phyloP scores from a whole-genome alignment of 2,329 filamentous ascomycete species.

The Alternaria hordeiaustralica region DNA sequence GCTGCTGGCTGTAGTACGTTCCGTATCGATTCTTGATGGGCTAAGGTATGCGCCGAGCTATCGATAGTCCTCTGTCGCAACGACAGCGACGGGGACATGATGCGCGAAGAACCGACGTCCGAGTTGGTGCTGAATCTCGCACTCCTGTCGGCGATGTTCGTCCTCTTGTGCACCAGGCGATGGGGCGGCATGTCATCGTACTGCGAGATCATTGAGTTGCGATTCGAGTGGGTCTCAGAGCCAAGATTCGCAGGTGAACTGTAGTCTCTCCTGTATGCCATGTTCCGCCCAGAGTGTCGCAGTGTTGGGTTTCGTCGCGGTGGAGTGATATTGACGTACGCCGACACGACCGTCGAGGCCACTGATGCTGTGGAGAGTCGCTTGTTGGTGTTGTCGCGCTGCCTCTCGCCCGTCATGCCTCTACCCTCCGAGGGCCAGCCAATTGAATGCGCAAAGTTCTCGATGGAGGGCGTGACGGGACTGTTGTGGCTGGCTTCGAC shows the following conservation, averaged over 20 bases:
- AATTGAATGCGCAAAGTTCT: conserved; percentile 58
- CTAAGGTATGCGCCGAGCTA: conserved; percentile 37
- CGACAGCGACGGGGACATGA: conserved; percentile 36
- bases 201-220: conserved; percentile 51
- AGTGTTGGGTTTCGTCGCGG: conserved; percentile 54
- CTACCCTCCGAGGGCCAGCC: conserved; percentile 55
- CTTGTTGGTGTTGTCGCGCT: conserved; percentile 44
- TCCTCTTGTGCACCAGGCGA: conserved; percentile 59
- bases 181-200: conserved; percentile 52
- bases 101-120: conserved; percentile 32
- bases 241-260: conserved; percentile 47
- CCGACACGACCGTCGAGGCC: conserved; percentile 62
- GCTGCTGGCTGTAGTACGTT: conserved; percentile 43
- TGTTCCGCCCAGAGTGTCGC: conserved; percentile 62
- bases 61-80: conserved; percentile 37
- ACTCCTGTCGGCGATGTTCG: conserved; percentile 55
- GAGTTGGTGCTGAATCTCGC: conserved; percentile 42
- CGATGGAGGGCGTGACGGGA: conserved; percentile 50
- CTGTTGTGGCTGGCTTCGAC: conserved; percentile 42
- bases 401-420: conserved; percentile 28
- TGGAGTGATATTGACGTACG: conserved; percentile 60
- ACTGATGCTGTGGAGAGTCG: conserved; percentile 60
- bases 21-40: conserved; percentile 41
- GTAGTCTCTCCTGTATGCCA: conserved; percentile 56
- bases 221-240: conserved; percentile 52